Evolutionary conservation across 192 early-diverging fungal genomes (phyloP).

Genomic region (Lunasporangiospora selenospora): DNA sequence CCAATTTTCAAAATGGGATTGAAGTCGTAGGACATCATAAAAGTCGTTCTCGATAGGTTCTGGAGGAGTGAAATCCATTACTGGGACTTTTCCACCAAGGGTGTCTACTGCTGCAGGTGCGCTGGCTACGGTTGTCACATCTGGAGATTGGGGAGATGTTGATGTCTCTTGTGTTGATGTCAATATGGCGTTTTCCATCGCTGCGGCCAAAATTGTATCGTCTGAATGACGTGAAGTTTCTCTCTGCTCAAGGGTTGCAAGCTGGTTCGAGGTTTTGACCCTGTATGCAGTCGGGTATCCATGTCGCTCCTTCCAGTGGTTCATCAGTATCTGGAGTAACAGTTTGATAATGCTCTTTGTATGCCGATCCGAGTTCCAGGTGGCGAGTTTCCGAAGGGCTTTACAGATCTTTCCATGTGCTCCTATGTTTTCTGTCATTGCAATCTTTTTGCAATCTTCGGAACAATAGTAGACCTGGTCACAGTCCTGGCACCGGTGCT

Average conservation of each 20-base stretch:
- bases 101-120: background rate
- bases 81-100: too few relatives aligned
- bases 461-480: conserved; percentile 69
- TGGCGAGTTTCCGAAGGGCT: conserved; percentile 61
- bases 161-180: background rate
- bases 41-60: conserved; percentile 49
- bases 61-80: conserved; percentile 9
- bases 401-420: conserved; percentile 54
- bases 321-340: conserved; percentile 50
- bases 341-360: conserved; percentile 71
- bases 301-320: conserved; percentile 51
- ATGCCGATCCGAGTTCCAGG: conserved; percentile 64
- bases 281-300: conserved; percentile 24
- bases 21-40: conserved; percentile 50
- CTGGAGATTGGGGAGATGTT: background rate
- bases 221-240: too few relatives aligned
- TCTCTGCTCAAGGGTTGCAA: too few relatives aligned
- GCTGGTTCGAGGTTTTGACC: too few relatives aligned
- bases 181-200: too few relatives aligned
- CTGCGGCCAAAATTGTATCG: too few relatives aligned
- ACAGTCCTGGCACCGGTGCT: conserved; percentile 61
- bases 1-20: conserved; percentile 71
- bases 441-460: conserved; percentile 50
- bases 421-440: conserved; percentile 34
- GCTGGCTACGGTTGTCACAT: background rate